Conservation (phyloP, 2,329 filamentous ascomycete species). For the Pseudogymnoascus sp. region DNA sequence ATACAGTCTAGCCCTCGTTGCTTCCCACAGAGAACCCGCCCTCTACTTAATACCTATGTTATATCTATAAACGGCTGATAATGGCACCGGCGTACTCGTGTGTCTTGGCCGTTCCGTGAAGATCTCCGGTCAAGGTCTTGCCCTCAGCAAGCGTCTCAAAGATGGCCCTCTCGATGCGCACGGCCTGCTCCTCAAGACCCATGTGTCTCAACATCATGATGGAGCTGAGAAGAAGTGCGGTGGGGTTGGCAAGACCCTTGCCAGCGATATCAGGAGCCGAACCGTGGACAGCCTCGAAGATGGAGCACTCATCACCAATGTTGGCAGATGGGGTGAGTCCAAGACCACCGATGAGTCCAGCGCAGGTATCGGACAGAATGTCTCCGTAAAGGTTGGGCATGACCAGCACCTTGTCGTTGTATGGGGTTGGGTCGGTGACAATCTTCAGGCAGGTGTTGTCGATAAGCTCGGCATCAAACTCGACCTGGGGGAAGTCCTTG, state of each 20-base stretch:
- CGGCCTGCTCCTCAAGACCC: slow-evolving; percentile 76
- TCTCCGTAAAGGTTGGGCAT: slow-evolving; percentile 98
- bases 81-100: slow-evolving; percentile 89
- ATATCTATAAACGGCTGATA: slow-evolving; percentile 47
- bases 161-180: slow-evolving; percentile 85
- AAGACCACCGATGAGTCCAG: slow-evolving; percentile 93
- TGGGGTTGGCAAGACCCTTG: slow-evolving; percentile 94
- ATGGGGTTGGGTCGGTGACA: slow-evolving; percentile 88
- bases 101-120: slow-evolving; percentile 94
- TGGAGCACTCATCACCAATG: slow-evolving; percentile 98
- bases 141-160: slow-evolving; percentile 94
- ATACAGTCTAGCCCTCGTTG: slow-evolving; percentile 21
- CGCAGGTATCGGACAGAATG: slow-evolving; percentile 99
- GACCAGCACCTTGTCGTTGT: slow-evolving; percentile 99
- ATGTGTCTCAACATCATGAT: slow-evolving; percentile 99
- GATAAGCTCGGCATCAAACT: slow-evolving; percentile 95
- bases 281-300: slow-evolving; percentile 98
- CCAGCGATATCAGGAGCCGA: slow-evolving; percentile 95
- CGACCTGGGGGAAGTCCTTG: slow-evolving; percentile 91
- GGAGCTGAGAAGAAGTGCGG: slow-evolving; percentile 85
- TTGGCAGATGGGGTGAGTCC: slow-evolving; percentile 96
- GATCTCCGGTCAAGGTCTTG: slow-evolving; percentile 90
- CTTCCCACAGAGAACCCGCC: background rate
- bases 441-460: slow-evolving; percentile 99
- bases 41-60: slow-evolving; percentile 16